Evolutionary conservation across 2,329 filamentous ascomycete species (phyloP).

Genomic region (Phoma herbarum): DNA sequence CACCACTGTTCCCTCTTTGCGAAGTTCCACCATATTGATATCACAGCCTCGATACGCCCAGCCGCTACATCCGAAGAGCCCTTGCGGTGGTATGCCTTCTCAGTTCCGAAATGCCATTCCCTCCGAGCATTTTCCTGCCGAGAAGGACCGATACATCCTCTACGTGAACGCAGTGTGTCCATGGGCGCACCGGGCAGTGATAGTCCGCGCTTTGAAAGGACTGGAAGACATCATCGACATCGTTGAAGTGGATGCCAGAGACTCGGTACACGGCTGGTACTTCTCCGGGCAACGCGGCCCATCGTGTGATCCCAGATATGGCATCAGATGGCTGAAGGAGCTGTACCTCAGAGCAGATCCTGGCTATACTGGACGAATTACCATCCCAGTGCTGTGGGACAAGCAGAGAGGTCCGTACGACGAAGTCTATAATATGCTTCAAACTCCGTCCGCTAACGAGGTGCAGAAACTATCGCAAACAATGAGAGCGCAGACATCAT

Average conservation of each 20-base stretch:
- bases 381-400: constrained; percentile 80
- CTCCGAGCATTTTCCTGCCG: constrained; percentile 64
- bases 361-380: constrained; percentile 66
- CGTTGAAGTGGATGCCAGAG: constrained; percentile 53
- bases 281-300: constrained; percentile 43
- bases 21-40: not conserved
- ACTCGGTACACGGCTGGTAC: constrained; percentile 44
- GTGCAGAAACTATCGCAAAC: constrained; percentile 43
- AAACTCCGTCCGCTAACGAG: constrained; percentile 11
- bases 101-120: constrained; percentile 66
- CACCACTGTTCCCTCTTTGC: no score
- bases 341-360: constrained; percentile 77
- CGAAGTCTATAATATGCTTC: no score
- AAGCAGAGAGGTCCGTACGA: constrained; percentile 59
- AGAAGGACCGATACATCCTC: constrained; percentile 68
- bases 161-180: constrained; percentile 70
- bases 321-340: constrained; percentile 60
- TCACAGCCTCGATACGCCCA: not conserved
- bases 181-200: constrained; percentile 65
- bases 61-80: constrained; percentile 1
- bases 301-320: constrained; percentile 40
- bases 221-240: constrained; percentile 60
- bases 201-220: constrained; percentile 60
- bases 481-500: constrained; percentile 50
- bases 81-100: constrained; percentile 8